Evolutionary conservation across 139 green algal species (phyloP).

Genomic region (Tetradesmus lagerheimii): DNA sequence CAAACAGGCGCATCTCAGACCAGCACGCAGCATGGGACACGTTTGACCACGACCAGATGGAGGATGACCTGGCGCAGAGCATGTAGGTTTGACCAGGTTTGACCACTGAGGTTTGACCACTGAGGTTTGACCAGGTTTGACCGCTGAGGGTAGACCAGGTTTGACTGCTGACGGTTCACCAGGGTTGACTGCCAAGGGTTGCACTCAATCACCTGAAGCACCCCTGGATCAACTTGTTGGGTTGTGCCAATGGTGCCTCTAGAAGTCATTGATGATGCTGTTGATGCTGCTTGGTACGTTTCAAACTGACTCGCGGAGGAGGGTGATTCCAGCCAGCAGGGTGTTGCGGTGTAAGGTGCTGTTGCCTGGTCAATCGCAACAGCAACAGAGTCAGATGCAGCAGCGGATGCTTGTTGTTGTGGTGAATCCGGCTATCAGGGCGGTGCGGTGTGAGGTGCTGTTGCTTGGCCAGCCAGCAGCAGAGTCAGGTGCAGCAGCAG

Average conservation of each 20-base stretch:
- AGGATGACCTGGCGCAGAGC: constrained; percentile 50
- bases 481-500: too few species aligned
- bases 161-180: not conserved
- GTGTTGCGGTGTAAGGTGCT: too few species aligned
- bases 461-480: not conserved
- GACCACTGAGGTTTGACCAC: not conserved
- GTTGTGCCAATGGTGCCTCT: not conserved
- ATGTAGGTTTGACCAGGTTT: not conserved
- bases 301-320: not conserved
- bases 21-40: constrained; percentile 63
- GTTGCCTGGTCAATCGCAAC: not conserved
- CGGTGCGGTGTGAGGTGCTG: too few species aligned
- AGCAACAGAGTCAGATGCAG: too few species aligned
- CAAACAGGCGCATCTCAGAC: constrained; percentile 53
- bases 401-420: too few species aligned
- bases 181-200: not conserved
- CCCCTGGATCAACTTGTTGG: not conserved
- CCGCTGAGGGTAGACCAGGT: not conserved
- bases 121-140: not conserved
- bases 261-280: not conserved
- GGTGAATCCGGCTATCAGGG: too few species aligned
- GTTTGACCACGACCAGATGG: constrained; percentile 69
- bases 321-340: too few species aligned
- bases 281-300: not conserved
- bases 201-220: not conserved